Base-by-base conservation (phyloP, 371 early-diverging fungal species). In the Paraphysoderma sedebokerense region DNA sequence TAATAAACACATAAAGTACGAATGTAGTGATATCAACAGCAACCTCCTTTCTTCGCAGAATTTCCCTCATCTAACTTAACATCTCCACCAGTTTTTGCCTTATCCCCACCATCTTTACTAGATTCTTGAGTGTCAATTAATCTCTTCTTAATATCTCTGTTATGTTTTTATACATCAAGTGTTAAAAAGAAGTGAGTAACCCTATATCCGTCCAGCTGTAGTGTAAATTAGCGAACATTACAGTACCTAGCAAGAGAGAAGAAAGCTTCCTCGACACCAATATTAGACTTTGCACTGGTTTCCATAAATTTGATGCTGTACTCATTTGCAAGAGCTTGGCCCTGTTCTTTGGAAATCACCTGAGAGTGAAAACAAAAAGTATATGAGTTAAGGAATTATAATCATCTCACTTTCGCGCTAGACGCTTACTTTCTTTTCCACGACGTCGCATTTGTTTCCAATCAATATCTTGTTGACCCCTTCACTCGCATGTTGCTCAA, bases 381-480 rank as follows among this genome's bases (percentile, higher is more conserved):
- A 56, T 42, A 55, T 38, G 23, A 31, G 29, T 34, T 15, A 36
- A 36, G 22, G 38, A 54, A 23, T 33, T 9, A 7, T 15, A 47
- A 35, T 33, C 12, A 24, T 38, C 28, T 20, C 23, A 38, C 31
- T 24, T 80, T 79, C 29, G 84, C 84, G 48, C 68, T 72, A 76
- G 29, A 79, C 81, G 35, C 81, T 81, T 38, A 79, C 79, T 70
- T 88, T 87, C 62, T 85, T 82, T 53, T 85, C 85, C 47, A 72
- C 72, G 64, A 96, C 73, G 69, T 99, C 99, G 56, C 88, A 84
- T 77, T 99, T 99, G 77, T 99, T 99, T 52, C 98, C 99, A 35
- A 99, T 83, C 44, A 99, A 64, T 53, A 97, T 72, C 72, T 97
- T 92, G 73, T 92, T 92, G 39, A 88, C 88, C 38, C 83, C 82